Percentiles rank a stretch among this genome's conserved stretches.
Evolutionary conservation across 768 basidiomycete species (phyloP).

Genomic region (Tylopilus rubrobrunneus): DNA sequence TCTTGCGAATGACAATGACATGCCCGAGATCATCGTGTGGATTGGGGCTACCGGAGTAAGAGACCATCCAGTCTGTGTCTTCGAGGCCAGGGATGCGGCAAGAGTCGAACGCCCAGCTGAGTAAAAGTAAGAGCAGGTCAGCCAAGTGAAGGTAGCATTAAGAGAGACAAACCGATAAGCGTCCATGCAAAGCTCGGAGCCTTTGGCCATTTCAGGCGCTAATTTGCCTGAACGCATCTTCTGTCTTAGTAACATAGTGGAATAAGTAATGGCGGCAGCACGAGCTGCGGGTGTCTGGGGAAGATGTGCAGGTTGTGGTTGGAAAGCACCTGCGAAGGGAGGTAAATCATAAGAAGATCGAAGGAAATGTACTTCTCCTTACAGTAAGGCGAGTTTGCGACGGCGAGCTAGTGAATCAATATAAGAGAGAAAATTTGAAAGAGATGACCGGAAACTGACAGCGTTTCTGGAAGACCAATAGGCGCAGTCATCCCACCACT

Average conservation of each 20-base stretch:
- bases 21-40: constrained; percentile 56
- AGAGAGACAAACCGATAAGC: constrained; percentile 58
- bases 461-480: constrained; percentile 86
- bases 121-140: neutral
- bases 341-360: constrained; percentile 6
- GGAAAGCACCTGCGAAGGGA: constrained; percentile 65
- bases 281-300: constrained; percentile 57
- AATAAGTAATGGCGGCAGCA: constrained; percentile 71
- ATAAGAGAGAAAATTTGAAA: constrained; percentile 1
- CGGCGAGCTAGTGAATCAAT: constrained; percentile 50
- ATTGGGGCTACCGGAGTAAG: constrained; percentile 49
- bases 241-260: constrained; percentile 70
- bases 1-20: constrained; percentile 81
- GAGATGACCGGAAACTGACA: constrained; percentile 37
- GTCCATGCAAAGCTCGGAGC: constrained; percentile 80
- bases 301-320: constrained; percentile 58
- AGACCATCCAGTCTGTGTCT: constrained; percentile 74
- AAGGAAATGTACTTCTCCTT: constrained; percentile 17
- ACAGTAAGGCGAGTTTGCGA: constrained; percentile 97
- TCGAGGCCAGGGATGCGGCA: constrained; percentile 72
- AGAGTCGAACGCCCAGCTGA: constrained; percentile 91
- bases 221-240: constrained; percentile 63
- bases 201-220: constrained; percentile 61
- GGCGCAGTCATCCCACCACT: constrained; percentile 84
- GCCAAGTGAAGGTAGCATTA: neutral